A percentile compares a stretch with the other conserved stretches of the same genome.
Conservation (phyloP, 2,329 filamentous ascomycete species). For the Magnaporthales sp. region DNA sequence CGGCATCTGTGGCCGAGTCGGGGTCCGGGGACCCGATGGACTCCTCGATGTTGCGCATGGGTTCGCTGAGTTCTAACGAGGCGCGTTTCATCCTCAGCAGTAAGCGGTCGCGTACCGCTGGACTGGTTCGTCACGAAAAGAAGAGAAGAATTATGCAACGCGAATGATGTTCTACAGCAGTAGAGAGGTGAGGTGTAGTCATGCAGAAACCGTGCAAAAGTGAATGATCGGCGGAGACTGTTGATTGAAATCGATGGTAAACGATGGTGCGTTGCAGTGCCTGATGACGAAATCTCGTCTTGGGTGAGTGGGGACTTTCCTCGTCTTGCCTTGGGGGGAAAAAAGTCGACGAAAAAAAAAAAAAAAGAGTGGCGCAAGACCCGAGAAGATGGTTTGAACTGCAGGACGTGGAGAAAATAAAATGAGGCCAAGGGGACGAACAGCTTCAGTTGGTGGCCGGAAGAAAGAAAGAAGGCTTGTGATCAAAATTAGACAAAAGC, state of each 20-base stretch:
- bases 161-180: neutral
- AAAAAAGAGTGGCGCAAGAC: neutral
- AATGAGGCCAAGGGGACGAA: neutral
- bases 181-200: neutral
- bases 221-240: neutral
- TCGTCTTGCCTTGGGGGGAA: neutral
- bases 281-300: neutral
- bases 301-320: neutral
- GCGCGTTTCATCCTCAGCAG: constrained; percentile 18
- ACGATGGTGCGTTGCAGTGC: neutral
- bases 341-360: too few relatives aligned
- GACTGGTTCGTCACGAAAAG: neutral
- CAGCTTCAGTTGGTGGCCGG: neutral
- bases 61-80: constrained; percentile 20
- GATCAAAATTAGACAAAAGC: neutral
- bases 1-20: constrained; percentile 9
- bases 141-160: neutral
- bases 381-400: neutral
- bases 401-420: neutral
- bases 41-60: constrained; percentile 21
- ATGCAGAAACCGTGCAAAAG: neutral
- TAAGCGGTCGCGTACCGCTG: neutral
- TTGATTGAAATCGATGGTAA: neutral
- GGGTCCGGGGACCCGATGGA: constrained; percentile 16
- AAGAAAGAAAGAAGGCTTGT: neutral